Conservation (phyloP, 352 stramenopile species). For the Pythium rhizo-oryzae region DNA sequence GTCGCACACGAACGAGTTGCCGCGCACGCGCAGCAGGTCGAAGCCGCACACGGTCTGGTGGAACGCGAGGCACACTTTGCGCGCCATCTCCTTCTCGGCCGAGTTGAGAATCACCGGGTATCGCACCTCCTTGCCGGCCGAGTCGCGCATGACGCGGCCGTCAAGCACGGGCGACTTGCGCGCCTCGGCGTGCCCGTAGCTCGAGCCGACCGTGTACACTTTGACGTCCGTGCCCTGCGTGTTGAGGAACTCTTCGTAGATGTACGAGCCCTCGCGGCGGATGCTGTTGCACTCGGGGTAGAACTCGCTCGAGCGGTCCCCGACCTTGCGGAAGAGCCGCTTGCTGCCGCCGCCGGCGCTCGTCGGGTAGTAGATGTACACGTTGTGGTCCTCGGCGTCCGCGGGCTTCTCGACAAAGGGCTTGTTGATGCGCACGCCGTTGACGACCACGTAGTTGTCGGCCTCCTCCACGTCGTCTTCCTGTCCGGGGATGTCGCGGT, state of each 20-base stretch:
- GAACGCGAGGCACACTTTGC: conserved; percentile 84
- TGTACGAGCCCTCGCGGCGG: conserved; percentile 89
- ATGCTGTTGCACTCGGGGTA: conserved; percentile 97
- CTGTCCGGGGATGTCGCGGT: conserved; percentile 87
- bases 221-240: conserved; percentile 99
- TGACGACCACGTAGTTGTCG: conserved; percentile 83
- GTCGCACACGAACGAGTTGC: conserved; percentile 97
- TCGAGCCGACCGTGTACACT: conserved; percentile 98
- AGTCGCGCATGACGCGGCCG: conserved; percentile 96
- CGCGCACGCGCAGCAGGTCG: conserved; percentile 96
- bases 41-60: conserved; percentile 98
- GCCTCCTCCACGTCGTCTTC: conserved; percentile 59
- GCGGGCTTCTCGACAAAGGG: conserved; percentile 99
- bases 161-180: conserved; percentile 99
- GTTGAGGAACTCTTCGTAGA: conserved; percentile 99
- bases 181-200: conserved; percentile 99
- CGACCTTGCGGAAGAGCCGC: conserved; percentile 98
- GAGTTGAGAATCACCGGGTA: conserved; percentile 99
- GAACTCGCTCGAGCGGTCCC: conserved; percentile 93
- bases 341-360: conserved; percentile 99
- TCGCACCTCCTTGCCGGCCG: conserved; percentile 97
- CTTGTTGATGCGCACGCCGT: conserved; percentile 97
- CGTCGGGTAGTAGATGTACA: conserved; percentile 99
- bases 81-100: conserved; percentile 99
- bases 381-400: conserved; percentile 99